A percentile compares a stretch with the other conserved stretches of the same genome.
These are phyloP conservation scores for Fusarium sp. DNA, from an alignment of 2,329 filamentous ascomycete species.

Conservation along the genomic window DNA sequence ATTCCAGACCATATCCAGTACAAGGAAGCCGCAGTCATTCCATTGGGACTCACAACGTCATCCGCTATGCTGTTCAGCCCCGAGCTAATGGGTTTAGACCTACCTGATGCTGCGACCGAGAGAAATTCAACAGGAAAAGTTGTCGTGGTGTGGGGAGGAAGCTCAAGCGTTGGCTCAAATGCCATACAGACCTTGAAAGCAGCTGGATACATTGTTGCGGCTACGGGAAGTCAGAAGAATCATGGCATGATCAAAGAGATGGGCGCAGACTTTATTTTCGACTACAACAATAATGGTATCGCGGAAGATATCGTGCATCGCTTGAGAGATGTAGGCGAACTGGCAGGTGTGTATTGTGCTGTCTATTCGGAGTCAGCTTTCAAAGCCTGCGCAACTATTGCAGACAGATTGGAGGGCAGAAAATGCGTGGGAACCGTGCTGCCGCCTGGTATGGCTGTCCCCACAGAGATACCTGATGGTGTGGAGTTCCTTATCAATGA, in stretches of 20 bases:
- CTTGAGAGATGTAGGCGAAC: fast-evolving
- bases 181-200: neutral
- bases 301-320: neutral
- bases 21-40: neutral
- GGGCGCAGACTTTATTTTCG: neutral
- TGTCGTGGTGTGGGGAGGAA: neutral
- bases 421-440: neutral
- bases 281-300: neutral
- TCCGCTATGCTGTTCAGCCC: neutral
- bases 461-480: neutral
- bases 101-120: neutral
- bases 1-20: neutral
- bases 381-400: neutral
- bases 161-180: neutral
- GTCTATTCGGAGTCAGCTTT: neutral
- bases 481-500: neutral
- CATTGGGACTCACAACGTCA: neutral
- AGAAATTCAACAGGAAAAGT: neutral
- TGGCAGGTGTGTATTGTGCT: neutral
- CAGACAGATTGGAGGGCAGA: neutral
- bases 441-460: neutral
- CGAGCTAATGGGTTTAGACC: neutral
- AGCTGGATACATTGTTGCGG: neutral
- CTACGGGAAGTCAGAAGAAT: neutral
- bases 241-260: neutral